Evolutionary conservation across 352 stramenopile species (phyloP).

Genomic region (Phytophthora macrochlamydospora): DNA sequence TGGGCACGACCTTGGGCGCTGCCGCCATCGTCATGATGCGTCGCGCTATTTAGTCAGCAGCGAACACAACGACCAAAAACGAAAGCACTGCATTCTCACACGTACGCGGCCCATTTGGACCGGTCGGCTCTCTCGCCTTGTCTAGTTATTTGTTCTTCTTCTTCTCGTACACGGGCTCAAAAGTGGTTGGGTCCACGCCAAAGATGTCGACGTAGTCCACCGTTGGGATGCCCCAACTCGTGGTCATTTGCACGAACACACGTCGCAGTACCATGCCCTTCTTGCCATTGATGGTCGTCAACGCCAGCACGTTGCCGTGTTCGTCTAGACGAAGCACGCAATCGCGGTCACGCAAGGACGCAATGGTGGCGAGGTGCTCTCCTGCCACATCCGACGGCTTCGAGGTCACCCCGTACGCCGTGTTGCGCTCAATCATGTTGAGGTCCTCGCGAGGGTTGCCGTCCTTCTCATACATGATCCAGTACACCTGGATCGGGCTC

Average conservation of each 20-base stretch:
- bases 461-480: conserved; percentile 88
- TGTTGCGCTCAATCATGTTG: conserved; percentile 88
- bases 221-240: conserved; percentile 77
- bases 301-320: conserved; percentile 59
- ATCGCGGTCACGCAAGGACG: conserved; percentile 77
- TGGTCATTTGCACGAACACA: conserved; percentile 87
- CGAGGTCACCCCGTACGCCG: conserved; percentile 70
- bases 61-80: conserved; percentile 18
- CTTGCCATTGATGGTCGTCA: conserved; percentile 74
- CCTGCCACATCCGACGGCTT: conserved; percentile 42
- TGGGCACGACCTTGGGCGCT: conserved; percentile 69
- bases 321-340: conserved; percentile 62
- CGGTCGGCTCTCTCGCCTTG: conserved; percentile 18
- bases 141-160: conserved; percentile 73
- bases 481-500: conserved; percentile 80
- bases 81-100: conserved; percentile 29
- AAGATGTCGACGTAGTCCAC: conserved; percentile 88
- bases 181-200: conserved; percentile 64
- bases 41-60: conserved; percentile 56
- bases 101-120: conserved; percentile 10
- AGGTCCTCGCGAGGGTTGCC: conserved; percentile 74
- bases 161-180: conserved; percentile 80
- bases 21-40: conserved; percentile 85
- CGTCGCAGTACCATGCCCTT: conserved; percentile 68
- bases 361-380: conserved; percentile 52